Conservation (phyloP, 1,139 yeast species). For the Scheffersomyces segobiensis region DNA sequence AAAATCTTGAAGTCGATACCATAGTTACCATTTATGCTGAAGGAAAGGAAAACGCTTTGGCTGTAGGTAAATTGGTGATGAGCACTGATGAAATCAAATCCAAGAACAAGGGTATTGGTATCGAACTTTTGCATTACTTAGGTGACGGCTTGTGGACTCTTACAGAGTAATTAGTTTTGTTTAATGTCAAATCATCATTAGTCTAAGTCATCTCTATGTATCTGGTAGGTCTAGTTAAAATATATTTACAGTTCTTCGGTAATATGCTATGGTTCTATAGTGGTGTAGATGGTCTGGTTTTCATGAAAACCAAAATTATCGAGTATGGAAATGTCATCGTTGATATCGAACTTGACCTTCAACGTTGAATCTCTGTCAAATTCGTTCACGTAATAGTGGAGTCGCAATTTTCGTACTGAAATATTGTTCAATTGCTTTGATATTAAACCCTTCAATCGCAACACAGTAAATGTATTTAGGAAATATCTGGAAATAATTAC, state of each 20-base stretch:
- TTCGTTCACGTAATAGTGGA: slow-evolving; percentile 22
- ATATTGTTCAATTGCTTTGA: slow-evolving; percentile 10
- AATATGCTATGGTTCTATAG: background rate
- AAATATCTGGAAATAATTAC: background rate
- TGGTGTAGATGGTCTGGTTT: slow-evolving; percentile 24
- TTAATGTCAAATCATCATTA: background rate
- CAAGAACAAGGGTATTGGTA: slow-evolving; percentile 86
- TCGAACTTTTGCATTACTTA: slow-evolving; percentile 78
- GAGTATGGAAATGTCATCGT: slow-evolving; percentile 37
- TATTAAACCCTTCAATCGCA: slow-evolving; percentile 28
- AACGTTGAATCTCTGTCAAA: slow-evolving; percentile 7
- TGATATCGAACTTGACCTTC: slow-evolving; percentile 15
- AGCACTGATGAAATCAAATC: slow-evolving; percentile 86
- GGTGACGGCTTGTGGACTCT: slow-evolving; percentile 90
- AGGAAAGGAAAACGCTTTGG: slow-evolving; percentile 89
- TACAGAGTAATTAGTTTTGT: slow-evolving; percentile 20
- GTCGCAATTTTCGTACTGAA: slow-evolving; percentile 16
- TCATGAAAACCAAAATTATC: slow-evolving; percentile 32
- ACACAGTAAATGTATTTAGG: slow-evolving; percentile 17
- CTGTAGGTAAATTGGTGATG: slow-evolving; percentile 85
- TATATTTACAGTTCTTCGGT: background rate
- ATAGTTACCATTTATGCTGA: slow-evolving; percentile 87
- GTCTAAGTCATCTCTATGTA: background rate
- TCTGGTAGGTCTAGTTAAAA: background rate
- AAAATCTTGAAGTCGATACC: slow-evolving; percentile 59